phyloP scores from a whole-genome alignment of 805 yeast species.

The Saturnispora ahearnii region DNA sequence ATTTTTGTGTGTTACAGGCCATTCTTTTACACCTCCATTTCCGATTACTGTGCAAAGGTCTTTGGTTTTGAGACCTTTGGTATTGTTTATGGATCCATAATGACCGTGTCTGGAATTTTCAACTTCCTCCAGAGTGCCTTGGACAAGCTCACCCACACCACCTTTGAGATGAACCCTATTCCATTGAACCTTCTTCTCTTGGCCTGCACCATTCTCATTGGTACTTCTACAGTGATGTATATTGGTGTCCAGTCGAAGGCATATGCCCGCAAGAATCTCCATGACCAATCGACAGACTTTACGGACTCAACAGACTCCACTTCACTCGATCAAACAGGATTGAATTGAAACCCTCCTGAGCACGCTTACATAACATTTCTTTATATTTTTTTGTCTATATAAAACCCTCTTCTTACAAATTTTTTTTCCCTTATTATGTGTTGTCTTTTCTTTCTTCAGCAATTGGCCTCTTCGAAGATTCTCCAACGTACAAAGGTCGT shows the following conservation, averaged over 20 bases:
- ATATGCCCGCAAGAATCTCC: constrained; percentile 10
- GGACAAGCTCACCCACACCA: constrained; percentile 42
- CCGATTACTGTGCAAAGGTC: constrained; percentile 53
- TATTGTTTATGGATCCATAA: constrained; percentile 47
- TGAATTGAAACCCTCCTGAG: background rate
- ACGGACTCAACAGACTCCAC: background rate
- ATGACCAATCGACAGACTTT: background rate
- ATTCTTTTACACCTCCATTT: constrained; percentile 47
- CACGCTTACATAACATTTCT: background rate
- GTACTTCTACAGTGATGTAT: constrained; percentile 33
- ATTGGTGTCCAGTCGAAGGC: constrained; percentile 26
- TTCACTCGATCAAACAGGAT: background rate
- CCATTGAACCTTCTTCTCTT: constrained; percentile 39
- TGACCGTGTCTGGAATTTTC: constrained; percentile 43
- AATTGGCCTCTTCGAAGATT: constrained; percentile 42
- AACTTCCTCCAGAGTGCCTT: constrained; percentile 40
- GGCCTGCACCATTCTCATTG: constrained; percentile 33
- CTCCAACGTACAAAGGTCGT: constrained; percentile 32
- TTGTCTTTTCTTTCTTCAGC: constrained; percentile 4
- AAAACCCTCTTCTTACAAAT: background rate
- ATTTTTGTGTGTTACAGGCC: constrained; percentile 48
- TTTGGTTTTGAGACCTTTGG: constrained; percentile 57
- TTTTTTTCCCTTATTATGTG: background rate
- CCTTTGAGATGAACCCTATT: constrained; percentile 45
- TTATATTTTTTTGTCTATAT: background rate